A percentile compares a stretch with the other conserved stretches of the same genome.
These are phyloP conservation scores for Daldinia bambusicola DNA, from an alignment of 495 filamentous ascomycete genomes.

Conservation along the genomic window DNA sequence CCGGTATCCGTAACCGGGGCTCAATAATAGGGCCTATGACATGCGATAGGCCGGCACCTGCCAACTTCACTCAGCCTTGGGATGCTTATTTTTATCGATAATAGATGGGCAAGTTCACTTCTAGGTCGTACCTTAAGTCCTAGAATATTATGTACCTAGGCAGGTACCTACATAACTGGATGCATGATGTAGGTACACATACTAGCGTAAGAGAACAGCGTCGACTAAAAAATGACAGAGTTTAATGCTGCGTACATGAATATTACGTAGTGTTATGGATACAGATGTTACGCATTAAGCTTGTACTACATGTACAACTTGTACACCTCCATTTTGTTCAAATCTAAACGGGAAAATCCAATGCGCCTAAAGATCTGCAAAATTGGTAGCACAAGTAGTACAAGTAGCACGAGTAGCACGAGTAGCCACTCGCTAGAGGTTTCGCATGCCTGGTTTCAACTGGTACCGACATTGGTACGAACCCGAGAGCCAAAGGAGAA, in stretches of 20 bases:
- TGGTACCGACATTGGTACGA: conserved; percentile 13
- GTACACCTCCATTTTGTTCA: conserved; percentile 7
- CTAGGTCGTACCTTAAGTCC: neutral
- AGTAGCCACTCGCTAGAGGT: conserved; percentile 23
- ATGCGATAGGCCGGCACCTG: conserved; percentile 23
- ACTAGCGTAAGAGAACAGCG: too few relatives aligned
- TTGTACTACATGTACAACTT: neutral
- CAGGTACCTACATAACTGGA: neutral
- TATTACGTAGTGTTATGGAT: neutral
- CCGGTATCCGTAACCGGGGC: conserved; percentile 33
- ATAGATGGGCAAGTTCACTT: neutral
- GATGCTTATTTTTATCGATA: neutral
- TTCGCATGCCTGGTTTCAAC: conserved; percentile 27
- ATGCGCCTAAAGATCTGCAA: conserved; percentile 17
- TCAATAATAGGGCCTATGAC: conserved; percentile 4
- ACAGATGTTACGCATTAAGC: conserved; percentile 1
- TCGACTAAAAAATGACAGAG: neutral
- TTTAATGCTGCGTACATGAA: neutral
- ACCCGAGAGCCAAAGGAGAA: conserved; percentile 24
- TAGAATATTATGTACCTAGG: neutral
- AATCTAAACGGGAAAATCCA: conserved; percentile 3
- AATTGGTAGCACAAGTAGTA: neutral
- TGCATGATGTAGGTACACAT: too few relatives aligned
- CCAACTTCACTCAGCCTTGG: neutral
- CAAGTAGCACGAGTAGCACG: neutral